These are phyloP conservation scores for Leccinum pallidistipes DNA, from an alignment of 1,284 basidiomycete species.

Conservation along the genomic window DNA sequence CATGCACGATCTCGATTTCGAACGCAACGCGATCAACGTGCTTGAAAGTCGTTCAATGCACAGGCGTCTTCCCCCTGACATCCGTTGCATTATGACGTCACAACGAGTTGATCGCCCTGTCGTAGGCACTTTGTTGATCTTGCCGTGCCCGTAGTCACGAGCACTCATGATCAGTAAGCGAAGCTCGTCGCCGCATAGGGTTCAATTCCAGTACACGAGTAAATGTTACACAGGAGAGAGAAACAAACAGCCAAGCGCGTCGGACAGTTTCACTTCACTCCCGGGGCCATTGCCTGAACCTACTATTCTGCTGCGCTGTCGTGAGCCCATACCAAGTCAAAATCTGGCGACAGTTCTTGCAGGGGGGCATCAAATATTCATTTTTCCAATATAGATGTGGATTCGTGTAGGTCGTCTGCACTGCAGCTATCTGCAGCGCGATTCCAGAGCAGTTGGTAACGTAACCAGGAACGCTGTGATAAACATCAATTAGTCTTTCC, in stretches of 20 bases:
- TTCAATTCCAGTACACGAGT: background rate
- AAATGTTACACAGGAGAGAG: background rate
- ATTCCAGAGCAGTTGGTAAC: background rate
- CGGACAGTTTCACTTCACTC: too few relatives aligned
- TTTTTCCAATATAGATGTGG: background rate
- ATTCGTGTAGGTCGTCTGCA: background rate
- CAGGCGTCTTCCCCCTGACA: constrained; percentile 44
- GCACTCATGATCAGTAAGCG: background rate
- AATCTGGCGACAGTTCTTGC: background rate
- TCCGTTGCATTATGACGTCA: constrained; percentile 39
- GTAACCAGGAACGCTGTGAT: background rate
- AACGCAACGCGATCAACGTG: background rate
- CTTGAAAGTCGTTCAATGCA: background rate
- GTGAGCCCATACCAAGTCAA: background rate
- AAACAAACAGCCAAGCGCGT: background rate
- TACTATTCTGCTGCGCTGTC: background rate
- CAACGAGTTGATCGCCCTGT: too few relatives aligned
- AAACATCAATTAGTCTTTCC: background rate
- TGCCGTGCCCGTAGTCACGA: too few relatives aligned
- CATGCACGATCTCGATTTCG: constrained; percentile 18
- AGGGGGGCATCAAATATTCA: background rate
- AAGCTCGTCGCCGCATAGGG: background rate
- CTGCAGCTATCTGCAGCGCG: background rate
- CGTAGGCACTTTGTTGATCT: too few relatives aligned
- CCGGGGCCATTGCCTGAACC: background rate